phyloP scores from a whole-genome alignment of 768 basidiomycete genomes.

The Tephrocybe sp. region DNA sequence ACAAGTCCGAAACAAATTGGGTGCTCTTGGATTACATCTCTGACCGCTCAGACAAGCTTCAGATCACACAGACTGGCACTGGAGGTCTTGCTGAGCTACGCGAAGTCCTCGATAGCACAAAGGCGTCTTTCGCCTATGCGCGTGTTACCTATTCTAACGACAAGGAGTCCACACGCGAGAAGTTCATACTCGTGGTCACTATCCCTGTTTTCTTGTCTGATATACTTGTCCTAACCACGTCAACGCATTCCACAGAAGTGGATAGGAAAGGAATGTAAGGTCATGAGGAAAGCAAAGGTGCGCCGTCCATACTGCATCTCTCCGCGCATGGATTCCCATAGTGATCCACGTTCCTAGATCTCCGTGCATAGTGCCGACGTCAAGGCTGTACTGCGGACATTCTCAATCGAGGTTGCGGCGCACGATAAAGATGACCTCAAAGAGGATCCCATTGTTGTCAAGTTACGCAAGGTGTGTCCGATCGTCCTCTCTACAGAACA shows the following conservation, averaged over 20 bases:
- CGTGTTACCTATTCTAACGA: constrained; percentile 85
- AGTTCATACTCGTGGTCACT: constrained; percentile 74
- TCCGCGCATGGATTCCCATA: constrained; percentile 17
- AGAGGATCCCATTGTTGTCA: constrained; percentile 80
- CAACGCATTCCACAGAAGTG: constrained; percentile 44
- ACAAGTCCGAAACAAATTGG: constrained; percentile 90
- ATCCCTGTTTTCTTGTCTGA: constrained; percentile 20
- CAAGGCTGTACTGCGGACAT: constrained; percentile 73
- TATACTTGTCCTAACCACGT: constrained; percentile 17
- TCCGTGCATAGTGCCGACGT: constrained; percentile 91
- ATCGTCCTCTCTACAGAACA: constrained; percentile 9
- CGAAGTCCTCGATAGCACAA: constrained; percentile 64
- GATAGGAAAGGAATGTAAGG: constrained; percentile 80
- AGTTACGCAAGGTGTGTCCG: constrained; percentile 71
- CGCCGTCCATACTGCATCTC: constrained; percentile 14
- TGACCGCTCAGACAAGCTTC: constrained; percentile 79
- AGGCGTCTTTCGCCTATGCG: constrained; percentile 81
- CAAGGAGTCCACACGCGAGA: constrained; percentile 83
- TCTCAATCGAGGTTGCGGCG: constrained; percentile 87
- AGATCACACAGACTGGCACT: constrained; percentile 73
- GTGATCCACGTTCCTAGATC: constrained; percentile 53
- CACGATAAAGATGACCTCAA: constrained; percentile 79
- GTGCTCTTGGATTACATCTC: constrained; percentile 85
- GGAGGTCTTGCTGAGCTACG: constrained; percentile 80
- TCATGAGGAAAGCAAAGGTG: constrained; percentile 92